Percentiles rank a stretch among this genome's conserved stretches.
phyloP scores from a whole-genome alignment of 2,329 filamentous ascomycete genomes.

The Aureobasidium sp. region DNA sequence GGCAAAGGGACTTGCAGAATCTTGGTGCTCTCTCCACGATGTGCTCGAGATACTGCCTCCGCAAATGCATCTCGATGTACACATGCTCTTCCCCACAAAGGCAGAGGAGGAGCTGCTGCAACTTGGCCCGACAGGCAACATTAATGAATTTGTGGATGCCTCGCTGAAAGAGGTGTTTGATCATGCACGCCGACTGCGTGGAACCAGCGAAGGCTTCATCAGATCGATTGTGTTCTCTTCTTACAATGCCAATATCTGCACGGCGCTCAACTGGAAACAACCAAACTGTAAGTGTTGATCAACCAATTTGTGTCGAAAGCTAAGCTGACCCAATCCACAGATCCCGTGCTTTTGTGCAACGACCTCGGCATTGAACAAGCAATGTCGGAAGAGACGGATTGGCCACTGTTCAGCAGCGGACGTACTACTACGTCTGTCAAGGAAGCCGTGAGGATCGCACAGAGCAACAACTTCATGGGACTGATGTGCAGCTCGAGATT shows the following conservation, averaged over 20 bases:
- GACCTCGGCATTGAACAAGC: conserved; percentile 48
- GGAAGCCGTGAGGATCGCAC: conserved; percentile 84
- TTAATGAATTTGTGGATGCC: conserved; percentile 79
- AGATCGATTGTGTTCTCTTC: conserved; percentile 90
- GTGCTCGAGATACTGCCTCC: conserved; percentile 67
- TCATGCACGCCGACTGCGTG: conserved; percentile 65
- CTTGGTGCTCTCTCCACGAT: conserved; percentile 71
- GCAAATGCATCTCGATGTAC: conserved; percentile 82
- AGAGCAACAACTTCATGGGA: conserved; percentile 98
- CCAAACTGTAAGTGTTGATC: conserved; percentile 63
- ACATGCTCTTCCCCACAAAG: conserved; percentile 74
- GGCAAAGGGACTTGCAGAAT: conserved; percentile 32
- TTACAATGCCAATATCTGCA: conserved; percentile 83
- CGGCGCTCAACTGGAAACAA: conserved; percentile 97
- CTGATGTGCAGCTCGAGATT: conserved; percentile 82
- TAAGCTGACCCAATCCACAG: conserved; percentile 30
- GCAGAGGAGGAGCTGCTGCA: conserved; percentile 63
- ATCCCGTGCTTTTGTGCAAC: conserved; percentile 91
- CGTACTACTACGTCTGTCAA: conserved; percentile 79
- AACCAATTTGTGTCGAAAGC: neutral
- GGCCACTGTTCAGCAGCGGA: conserved; percentile 46
- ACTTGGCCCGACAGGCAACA: conserved; percentile 67
- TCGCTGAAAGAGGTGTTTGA: conserved; percentile 83
- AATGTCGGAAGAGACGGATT: neutral
- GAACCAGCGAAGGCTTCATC: conserved; percentile 61